Evolutionary conservation across 108 stramenopile species (phyloP), one percentile per base, ranked within the genome.

Genomic region (Cyclotella sp.): DNA sequence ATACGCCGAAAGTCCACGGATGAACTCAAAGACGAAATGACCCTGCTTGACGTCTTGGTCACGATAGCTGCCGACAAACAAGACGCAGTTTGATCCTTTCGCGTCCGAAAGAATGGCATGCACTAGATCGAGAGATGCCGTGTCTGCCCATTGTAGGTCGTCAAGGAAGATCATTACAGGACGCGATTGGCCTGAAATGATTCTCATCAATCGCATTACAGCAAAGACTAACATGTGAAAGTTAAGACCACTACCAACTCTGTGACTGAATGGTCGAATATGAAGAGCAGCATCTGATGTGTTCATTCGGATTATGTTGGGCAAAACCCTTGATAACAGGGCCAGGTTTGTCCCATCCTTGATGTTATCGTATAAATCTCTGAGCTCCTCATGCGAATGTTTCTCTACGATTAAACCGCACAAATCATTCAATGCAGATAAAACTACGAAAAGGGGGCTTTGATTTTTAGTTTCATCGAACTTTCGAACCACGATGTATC

Each of bases 101-200:
- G 0, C 11, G 41, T 85, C 74, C 8, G 54, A 22, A 18, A 88
- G 65, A 18, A 85, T 24, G 8, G 55, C 49, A 16, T 52, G 45
- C 6, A 87, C 21, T 0, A 79, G 29, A 11, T 79, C 65, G 14
- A 70, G 55, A 7, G 81, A 79, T 5, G 62, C 52, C 9, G 29
- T 26, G 55, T 87, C 86, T 13, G 83, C 82, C 83, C 83, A 87
- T 47, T 87, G 86, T 14, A 87, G 19, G 73, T 87, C 81, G 67
- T 87, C 86, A 11, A 87, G 75, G 40, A 84, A 78, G 41, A 73
- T 26, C 47, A 73, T 39, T n/a, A 73, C 45, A n/a, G 72, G 72
- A n/a, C 21, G 22, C 7, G 62, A 63, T 53, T 49, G 34, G 34
- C 34, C 6, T 34, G 34, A 34, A 34, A 34, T 34, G 34, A 34